phyloP scores from a whole-genome alignment of 2,329 filamentous ascomycete species.

The Penicillium sp. region DNA sequence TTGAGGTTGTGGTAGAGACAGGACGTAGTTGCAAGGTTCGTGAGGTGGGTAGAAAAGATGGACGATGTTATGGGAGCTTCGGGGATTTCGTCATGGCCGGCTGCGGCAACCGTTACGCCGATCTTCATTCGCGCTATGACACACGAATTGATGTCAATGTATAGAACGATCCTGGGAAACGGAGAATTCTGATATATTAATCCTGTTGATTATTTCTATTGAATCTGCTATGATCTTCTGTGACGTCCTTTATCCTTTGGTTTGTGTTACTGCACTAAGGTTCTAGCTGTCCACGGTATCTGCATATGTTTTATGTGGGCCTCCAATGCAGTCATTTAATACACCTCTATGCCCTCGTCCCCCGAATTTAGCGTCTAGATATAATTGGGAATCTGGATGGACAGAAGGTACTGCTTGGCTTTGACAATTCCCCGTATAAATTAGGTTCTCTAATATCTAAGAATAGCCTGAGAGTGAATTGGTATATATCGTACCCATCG shows the following conservation, averaged over 20 bases:
- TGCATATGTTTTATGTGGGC: too few species aligned
- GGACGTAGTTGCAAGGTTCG: not conserved
- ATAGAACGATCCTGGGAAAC: not conserved
- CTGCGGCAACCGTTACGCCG: constrained; percentile 2
- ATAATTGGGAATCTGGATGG: not conserved
- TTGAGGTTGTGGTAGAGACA: not conserved
- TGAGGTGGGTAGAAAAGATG: not conserved
- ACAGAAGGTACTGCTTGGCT: not conserved
- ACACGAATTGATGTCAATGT: not conserved
- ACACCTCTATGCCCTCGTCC: too few species aligned
- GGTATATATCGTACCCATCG: too few species aligned
- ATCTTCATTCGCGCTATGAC: constrained; percentile 7
- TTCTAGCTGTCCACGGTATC: not conserved
- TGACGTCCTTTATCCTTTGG: not conserved
- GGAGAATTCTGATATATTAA: not conserved
- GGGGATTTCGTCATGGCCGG: constrained; percentile 18
- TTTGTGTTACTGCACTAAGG: not conserved
- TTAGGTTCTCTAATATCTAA: too few species aligned
- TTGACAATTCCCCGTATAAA: not conserved
- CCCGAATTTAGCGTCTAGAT: too few species aligned
- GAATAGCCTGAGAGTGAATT: not conserved
- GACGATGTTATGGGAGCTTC: constrained; percentile 4
- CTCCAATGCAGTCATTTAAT: too few species aligned
- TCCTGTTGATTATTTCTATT: not conserved
- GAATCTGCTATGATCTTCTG: not conserved